These are phyloP conservation scores for Cucurbita maxima DNA, from an alignment of 306 rosid genomes.

Conservation along the genomic window DNA sequence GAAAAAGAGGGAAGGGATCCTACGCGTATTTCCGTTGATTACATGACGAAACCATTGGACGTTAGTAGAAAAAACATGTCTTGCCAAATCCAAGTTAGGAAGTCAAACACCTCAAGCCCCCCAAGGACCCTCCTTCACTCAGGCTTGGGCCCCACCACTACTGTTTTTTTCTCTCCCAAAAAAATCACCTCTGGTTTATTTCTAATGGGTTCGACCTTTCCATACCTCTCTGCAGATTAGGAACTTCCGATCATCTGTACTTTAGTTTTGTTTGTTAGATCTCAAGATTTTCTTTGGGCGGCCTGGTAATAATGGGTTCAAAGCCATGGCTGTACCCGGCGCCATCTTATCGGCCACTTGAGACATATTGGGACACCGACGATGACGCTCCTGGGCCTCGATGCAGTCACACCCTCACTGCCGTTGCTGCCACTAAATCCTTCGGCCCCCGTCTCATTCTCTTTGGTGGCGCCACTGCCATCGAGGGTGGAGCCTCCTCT, in stretches of 20 bases:
- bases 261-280: conserved; percentile 1
- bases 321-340: conserved; percentile 93
- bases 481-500: conserved; percentile 74
- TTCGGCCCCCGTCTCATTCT: conserved; percentile 79
- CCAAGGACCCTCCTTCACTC: background rate
- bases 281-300: conserved; percentile 2
- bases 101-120: background rate
- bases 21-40: no score
- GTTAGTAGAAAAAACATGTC: background rate
- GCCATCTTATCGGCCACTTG: conserved; percentile 51
- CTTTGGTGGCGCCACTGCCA: conserved; percentile 95
- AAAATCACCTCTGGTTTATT: background rate
- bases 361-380: conserved; percentile 69
- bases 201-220: background rate
- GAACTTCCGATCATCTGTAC: conserved; percentile 13
- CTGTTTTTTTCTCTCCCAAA: background rate
- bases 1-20: no score
- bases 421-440: conserved; percentile 75
- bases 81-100: background rate
- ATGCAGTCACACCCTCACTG: conserved; percentile 76
- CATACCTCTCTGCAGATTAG: background rate
- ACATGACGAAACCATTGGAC: no score
- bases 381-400: conserved; percentile 96
- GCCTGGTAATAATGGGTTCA: conserved; percentile 38
- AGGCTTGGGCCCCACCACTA: conserved; percentile 31